Conservation (phyloP, 2,329 filamentous ascomycete genomes). For the Albophoma yamanashiensis region DNA sequence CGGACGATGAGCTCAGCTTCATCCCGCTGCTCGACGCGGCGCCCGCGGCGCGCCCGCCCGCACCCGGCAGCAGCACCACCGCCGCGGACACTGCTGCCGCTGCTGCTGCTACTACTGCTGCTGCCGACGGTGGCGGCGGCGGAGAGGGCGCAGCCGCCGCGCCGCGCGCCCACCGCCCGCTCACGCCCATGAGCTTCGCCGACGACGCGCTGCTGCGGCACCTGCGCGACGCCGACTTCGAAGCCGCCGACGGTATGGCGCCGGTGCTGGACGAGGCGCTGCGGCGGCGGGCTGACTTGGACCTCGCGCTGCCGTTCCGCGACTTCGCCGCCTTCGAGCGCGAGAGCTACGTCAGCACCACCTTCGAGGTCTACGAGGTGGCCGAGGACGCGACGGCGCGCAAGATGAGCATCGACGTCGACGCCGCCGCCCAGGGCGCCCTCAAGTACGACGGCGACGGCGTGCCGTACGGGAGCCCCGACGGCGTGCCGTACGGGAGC, state of each 20-base stretch:
- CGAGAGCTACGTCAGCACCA: conserved; percentile 32
- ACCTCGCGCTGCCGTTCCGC: conserved; percentile 17
- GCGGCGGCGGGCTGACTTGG: conserved; percentile 21
- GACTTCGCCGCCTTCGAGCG: conserved; percentile 25
- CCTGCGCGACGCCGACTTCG: conserved; percentile 28
- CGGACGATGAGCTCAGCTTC: conserved; percentile 20
- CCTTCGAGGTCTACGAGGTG: conserved; percentile 49
- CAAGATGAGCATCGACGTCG: conserved; percentile 17
- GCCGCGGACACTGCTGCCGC: too few relatives aligned
- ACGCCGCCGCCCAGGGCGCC: conserved; percentile 9
- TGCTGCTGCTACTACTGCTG: too few relatives aligned
- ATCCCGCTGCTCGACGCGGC: conserved; percentile 17
- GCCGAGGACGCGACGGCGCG: conserved; percentile 30
- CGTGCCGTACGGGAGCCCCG: conserved; percentile 11
- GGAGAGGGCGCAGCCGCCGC: not conserved
- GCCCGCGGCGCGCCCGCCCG: conserved; percentile 3
- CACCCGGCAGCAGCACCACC: not conserved
- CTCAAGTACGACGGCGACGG: conserved; percentile 12
- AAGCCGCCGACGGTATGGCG: conserved; percentile 13
- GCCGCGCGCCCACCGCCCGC: conserved; percentile 6
- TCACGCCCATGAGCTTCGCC: conserved; percentile 19
- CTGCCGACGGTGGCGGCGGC: too few relatives aligned
- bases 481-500: conserved; percentile 12
- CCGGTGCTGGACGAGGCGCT: conserved; percentile 24
- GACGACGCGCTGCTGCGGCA: conserved; percentile 31